A percentile compares a stretch with the other conserved stretches of the same genome.
Evolutionary conservation across 108 stramenopile genomes (phyloP).

Genomic region (Stephanodiscus minutulus): DNA sequence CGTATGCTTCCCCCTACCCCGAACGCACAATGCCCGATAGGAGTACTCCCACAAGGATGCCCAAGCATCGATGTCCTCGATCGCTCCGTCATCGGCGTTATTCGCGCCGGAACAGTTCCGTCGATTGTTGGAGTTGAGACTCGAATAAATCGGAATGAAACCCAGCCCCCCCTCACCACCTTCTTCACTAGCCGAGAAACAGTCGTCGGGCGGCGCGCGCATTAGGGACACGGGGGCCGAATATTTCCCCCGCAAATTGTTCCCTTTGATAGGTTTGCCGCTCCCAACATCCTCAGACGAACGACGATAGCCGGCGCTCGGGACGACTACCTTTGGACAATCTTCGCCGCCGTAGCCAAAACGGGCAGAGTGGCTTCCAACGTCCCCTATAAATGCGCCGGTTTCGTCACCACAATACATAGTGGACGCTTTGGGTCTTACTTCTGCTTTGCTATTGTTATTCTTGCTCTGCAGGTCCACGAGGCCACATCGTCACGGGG

Average conservation of each 20-base stretch:
- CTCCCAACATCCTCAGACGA: constrained; percentile 3
- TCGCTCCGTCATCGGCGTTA: constrained; percentile 55
- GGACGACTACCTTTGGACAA: constrained; percentile 71
- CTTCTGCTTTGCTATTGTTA: too few relatives aligned
- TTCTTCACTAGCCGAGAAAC: constrained; percentile 2
- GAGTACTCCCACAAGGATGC: constrained; percentile 70
- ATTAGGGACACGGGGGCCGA: constrained; percentile 44
- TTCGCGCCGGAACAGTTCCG: constrained; percentile 48
- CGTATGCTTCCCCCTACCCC: constrained; percentile 73
- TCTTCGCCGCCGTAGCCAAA: constrained; percentile 92
- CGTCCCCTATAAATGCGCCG: constrained; percentile 86
- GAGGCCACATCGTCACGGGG: too few relatives aligned
- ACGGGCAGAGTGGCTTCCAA: constrained; percentile 74
- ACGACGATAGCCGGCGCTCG: constrained; percentile 52
- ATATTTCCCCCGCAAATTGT: constrained; percentile 11
- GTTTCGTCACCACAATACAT: constrained; percentile 95
- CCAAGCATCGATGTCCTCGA: constrained; percentile 73
- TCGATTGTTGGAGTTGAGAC: constrained; percentile 36
- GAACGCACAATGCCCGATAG: constrained; percentile 60
- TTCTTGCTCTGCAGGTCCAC: too few relatives aligned
- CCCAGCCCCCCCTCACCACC: constrained; percentile 15
- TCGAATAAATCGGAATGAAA: constrained; percentile 44
- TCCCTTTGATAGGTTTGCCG: neutral
- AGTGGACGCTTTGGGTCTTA: constrained; percentile 1
- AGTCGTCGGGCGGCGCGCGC: constrained; percentile 38